Evolutionary conservation across 805 yeast genomes (phyloP).

Genomic region (Yarrowia deformans): DNA sequence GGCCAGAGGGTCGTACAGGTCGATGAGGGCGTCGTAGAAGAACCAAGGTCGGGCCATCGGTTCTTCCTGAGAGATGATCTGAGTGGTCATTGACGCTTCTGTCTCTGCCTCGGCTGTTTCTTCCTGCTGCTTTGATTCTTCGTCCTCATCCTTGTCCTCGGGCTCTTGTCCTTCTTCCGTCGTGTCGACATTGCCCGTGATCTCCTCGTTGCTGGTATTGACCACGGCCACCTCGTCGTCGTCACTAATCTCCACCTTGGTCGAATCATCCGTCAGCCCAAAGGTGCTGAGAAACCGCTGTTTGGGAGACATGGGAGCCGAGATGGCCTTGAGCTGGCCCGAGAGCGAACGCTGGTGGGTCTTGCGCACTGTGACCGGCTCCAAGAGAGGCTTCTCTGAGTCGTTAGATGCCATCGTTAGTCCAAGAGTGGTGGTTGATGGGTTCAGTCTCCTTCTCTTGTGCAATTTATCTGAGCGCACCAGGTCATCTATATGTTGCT

Average conservation of each 20-base stretch:
- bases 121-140: no score
- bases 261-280: constrained; percentile 13
- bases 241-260: neutral
- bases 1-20: constrained; percentile 46
- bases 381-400: constrained; percentile 19
- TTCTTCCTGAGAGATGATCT: constrained; percentile 14
- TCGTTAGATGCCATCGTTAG: neutral
- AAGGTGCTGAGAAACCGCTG: constrained; percentile 24
- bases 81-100: constrained; percentile 5
- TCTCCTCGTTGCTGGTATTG: neutral
- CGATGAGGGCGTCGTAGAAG: constrained; percentile 45
- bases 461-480: constrained; percentile 1
- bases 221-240: neutral
- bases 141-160: neutral
- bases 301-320: constrained; percentile 28
- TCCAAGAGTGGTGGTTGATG: neutral
- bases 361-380: constrained; percentile 10
- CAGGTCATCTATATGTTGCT: constrained; percentile 17
- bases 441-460: no score
- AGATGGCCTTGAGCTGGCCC: constrained; percentile 14
- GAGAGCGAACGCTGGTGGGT: constrained; percentile 1
- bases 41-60: constrained; percentile 42
- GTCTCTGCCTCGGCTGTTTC: neutral
- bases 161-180: neutral
- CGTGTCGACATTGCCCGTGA: neutral